phyloP scores from a whole-genome alignment of 2,329 filamentous ascomycete genomes.

The Rhynchosporium secalis region DNA sequence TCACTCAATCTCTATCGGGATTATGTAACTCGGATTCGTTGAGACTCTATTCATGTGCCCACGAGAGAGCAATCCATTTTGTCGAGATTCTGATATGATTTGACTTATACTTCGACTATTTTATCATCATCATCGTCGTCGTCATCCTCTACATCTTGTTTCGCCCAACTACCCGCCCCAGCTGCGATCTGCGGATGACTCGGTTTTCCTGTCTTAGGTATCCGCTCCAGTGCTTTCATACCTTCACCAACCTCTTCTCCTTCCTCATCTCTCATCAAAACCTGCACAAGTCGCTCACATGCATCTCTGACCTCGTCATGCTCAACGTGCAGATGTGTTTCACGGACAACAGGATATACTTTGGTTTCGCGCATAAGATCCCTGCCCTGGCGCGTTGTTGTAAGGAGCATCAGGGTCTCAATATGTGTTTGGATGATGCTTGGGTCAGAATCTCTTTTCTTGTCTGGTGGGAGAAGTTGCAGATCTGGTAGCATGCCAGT shows the following conservation, averaged over 20 bases:
- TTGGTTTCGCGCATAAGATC: constrained; percentile 73
- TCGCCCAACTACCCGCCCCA: constrained; percentile 26
- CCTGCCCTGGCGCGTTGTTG: constrained; percentile 73
- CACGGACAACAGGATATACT: constrained; percentile 86
- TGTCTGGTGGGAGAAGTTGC: constrained; percentile 86
- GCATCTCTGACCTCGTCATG: constrained; percentile 80
- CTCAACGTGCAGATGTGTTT: constrained; percentile 76
- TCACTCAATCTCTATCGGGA: too few relatives aligned
- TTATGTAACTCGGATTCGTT: too few relatives aligned
- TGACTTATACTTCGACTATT: constrained; percentile 38
- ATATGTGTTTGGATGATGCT: constrained; percentile 83
- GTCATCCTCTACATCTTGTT: constrained; percentile 30
- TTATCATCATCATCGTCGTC: constrained; percentile 39
- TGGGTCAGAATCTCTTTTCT: constrained; percentile 75
- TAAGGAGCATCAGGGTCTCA: constrained; percentile 82
- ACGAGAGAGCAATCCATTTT: too few relatives aligned
- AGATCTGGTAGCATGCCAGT: constrained; percentile 86
- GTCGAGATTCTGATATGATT: too few relatives aligned
- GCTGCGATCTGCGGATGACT: constrained; percentile 17
- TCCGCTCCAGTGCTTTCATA: constrained; percentile 34
- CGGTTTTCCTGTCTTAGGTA: constrained; percentile 14
- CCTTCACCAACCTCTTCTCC: constrained; percentile 35
- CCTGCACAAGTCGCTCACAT: constrained; percentile 86
- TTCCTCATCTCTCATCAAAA: constrained; percentile 41
- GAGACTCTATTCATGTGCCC: too few relatives aligned